Conservation (phyloP, 129 eudicot genomes). For the Chrysanthemum lavandulifolium region DNA sequence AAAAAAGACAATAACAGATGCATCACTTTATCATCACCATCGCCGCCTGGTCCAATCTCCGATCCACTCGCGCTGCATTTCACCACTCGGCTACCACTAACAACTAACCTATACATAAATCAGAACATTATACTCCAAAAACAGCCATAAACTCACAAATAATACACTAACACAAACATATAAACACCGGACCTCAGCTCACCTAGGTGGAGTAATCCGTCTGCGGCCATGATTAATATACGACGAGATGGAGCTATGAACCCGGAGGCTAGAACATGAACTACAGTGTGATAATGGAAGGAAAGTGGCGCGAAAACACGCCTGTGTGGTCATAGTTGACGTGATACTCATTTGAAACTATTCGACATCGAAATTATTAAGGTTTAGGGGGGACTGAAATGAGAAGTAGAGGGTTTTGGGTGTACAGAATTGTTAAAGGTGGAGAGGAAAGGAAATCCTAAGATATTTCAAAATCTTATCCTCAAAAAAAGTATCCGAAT, state of each 20-base stretch:
- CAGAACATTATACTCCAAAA: constrained; percentile 24
- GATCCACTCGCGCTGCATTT: constrained; percentile 55
- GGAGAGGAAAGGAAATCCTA: constrained; percentile 37
- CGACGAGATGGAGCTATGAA: constrained; percentile 38
- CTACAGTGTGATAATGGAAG: constrained; percentile 52
- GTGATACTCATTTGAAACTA: constrained; percentile 19
- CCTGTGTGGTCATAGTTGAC: constrained; percentile 46
- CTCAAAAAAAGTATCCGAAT: neutral
- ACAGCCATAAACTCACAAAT: neutral
- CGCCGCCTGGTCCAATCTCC: constrained; percentile 51
- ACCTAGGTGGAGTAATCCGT: constrained; percentile 33
- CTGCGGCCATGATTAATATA: constrained; percentile 27
- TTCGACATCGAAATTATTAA: constrained; percentile 31
- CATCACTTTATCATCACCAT: constrained; percentile 62
- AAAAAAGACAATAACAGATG: constrained; percentile 14
- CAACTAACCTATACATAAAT: constrained; percentile 38
- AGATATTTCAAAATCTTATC: constrained; percentile 42
- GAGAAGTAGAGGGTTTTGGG: constrained; percentile 18
- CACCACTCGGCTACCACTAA: constrained; percentile 38
- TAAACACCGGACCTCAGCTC: constrained; percentile 10
- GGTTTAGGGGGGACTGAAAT: neutral
- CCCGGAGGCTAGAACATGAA: constrained; percentile 43
- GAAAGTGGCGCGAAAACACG: constrained; percentile 58
- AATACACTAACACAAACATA: constrained; percentile 5
- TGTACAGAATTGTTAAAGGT: constrained; percentile 31